Percentiles rank a stretch among this genome's conserved stretches.
phyloP scores from a whole-genome alignment of 306 rosid genomes.

The Inga oerstediana region DNA sequence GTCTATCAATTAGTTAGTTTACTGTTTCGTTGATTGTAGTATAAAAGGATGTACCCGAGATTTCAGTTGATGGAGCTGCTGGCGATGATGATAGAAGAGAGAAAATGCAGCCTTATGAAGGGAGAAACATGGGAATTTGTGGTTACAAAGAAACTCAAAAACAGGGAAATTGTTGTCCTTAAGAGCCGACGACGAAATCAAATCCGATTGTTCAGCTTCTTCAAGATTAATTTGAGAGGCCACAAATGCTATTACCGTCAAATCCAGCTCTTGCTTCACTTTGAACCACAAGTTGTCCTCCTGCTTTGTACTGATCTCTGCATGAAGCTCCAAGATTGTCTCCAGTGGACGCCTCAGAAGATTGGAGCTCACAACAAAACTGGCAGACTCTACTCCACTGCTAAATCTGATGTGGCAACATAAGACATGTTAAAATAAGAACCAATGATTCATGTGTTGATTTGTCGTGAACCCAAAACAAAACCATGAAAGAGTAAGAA shows the following conservation, averaged over 20 bases:
- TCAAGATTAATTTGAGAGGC: constrained; percentile 18
- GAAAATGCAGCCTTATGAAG: constrained; percentile 39
- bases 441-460: not conserved
- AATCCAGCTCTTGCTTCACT: constrained; percentile 6
- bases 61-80: constrained; percentile 36
- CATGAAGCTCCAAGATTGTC: constrained; percentile 6
- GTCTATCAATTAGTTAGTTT: not conserved
- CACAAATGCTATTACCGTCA: constrained; percentile 46
- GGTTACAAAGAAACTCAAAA: constrained; percentile 52
- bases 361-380: constrained; percentile 38
- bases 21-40: not conserved
- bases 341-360: constrained; percentile 40
- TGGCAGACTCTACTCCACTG: constrained; percentile 51
- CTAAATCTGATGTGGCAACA: constrained; percentile 48
- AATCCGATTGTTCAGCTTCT: not conserved
- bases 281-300: constrained; percentile 16
- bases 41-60: constrained; percentile 32
- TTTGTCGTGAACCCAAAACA: not conserved
- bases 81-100: constrained; percentile 28
- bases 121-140: constrained; percentile 27
- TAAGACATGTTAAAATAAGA: not conserved
- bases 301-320: not conserved
- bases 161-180: constrained; percentile 8
- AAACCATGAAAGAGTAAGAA: not conserved
- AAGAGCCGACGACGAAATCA: constrained; percentile 39